Evolutionary conservation across 192 early-diverging fungal genomes (phyloP), one percentile per base, ranked within the genome.

Genomic region (Backusella circina): DNA sequence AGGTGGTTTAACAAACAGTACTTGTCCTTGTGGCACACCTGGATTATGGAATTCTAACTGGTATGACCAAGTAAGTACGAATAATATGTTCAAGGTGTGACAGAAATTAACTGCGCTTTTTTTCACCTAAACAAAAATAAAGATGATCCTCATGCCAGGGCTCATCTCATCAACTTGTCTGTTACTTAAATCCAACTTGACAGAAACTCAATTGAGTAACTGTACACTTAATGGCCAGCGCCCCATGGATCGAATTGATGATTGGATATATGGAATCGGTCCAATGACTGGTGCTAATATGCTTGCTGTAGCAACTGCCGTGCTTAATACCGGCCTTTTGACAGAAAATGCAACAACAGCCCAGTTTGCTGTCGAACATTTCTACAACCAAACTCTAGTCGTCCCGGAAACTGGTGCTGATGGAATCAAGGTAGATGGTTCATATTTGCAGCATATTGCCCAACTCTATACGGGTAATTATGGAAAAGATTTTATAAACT

Each of bases 41-140:
- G 77, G 77, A 16, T 72, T 79, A 32, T 79, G 77, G 77, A 79
- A 74, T 18, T 71, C 72, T 12, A 79, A 79, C 39, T 79, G 77
- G 77, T 79, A 67, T 74, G 77, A 66, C 30, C 77, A 79, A 33
- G 77, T 80, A 54, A 79, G 61, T 65, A 35, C 66, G 18, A 65
- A 28, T 28, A 61, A 38, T 61, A 73, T 36, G 7, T 38, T 28
- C 3, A 61, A 13, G 26, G 54, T 61, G 23, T 61, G 54, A 61
- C 54, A 61, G 23, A 26, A 28, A 2, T 12, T 61, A 61, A 61
- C 54, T 61, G 54, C 54, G 54, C 54, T 31, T 67, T 35, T 67
- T 15, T 35, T 13, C 5, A 67, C 65, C 21, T 67, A 31, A 67
- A 68, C 36, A 37, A 67, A 32, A 67, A 23, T 38, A 39, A 44